phyloP scores from a whole-genome alignment of 2,329 filamentous ascomycete genomes.

The Elsinoe australis region DNA sequence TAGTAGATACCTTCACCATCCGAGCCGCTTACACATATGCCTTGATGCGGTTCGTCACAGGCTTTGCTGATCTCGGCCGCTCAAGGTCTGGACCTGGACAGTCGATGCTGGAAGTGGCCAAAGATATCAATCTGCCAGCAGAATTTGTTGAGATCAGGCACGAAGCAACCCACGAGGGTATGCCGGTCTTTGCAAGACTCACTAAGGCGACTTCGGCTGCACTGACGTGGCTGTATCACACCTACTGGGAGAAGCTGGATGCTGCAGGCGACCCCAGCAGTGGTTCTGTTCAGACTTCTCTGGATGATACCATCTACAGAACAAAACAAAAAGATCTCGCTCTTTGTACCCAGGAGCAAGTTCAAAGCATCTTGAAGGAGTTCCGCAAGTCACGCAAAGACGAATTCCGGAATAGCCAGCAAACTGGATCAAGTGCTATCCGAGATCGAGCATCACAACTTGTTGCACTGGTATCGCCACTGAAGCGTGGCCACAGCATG shows the following conservation, averaged over 20 bases:
- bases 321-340: no score
- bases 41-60: slow-evolving; percentile 65
- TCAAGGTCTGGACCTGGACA: slow-evolving; percentile 46
- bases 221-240: slow-evolving; percentile 78
- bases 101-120: slow-evolving; percentile 65
- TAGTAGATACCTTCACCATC: slow-evolving; percentile 27
- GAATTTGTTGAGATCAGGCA: slow-evolving; percentile 85
- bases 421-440: no score
- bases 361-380: background rate
- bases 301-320: no score
- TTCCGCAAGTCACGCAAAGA: background rate
- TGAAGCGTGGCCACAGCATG: background rate
- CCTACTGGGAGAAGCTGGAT: slow-evolving; percentile 64
- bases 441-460: background rate
- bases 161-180: slow-evolving; percentile 80
- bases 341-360: background rate
- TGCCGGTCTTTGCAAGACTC: slow-evolving; percentile 68
- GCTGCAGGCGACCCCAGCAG: background rate
- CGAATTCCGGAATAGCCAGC: background rate
- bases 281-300: no score
- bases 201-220: slow-evolving; percentile 62
- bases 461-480: background rate
- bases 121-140: slow-evolving; percentile 60
- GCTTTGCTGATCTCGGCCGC: slow-evolving; percentile 66
- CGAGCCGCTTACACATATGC: slow-evolving; percentile 65